These are phyloP conservation scores for Fusarium nanum DNA, from an alignment of 2,329 filamentous ascomycete genomes.

Conservation along the genomic window DNA sequence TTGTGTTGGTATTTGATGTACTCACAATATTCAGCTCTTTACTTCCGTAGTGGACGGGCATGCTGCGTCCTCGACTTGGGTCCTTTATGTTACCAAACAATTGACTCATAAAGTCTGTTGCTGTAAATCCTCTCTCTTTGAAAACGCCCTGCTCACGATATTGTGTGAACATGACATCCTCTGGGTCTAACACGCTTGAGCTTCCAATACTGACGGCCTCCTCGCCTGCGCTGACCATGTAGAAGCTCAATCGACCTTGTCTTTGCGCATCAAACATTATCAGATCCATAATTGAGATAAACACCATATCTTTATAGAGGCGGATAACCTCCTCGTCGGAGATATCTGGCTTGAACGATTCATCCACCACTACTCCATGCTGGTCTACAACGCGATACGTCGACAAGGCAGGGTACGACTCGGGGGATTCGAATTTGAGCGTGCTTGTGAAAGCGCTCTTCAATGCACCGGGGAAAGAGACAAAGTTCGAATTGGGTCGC, in stretches of 20 bases:
- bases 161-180: slow-evolving; percentile 92
- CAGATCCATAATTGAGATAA: slow-evolving; percentile 87
- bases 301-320: slow-evolving; percentile 74
- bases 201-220: slow-evolving; percentile 94
- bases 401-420: slow-evolving; percentile 79
- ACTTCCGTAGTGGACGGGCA: slow-evolving; percentile 97
- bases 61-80: slow-evolving; percentile 84
- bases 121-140: slow-evolving; percentile 85
- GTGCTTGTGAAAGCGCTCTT: slow-evolving; percentile 90
- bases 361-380: slow-evolving; percentile 84
- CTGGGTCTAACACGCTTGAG: slow-evolving; percentile 82
- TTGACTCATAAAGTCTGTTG: slow-evolving; percentile 94
- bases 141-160: slow-evolving; percentile 96
- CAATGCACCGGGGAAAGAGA: slow-evolving; percentile 91
- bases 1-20: slow-evolving; percentile 23
- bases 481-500: slow-evolving; percentile 64
- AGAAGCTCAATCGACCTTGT: slow-evolving; percentile 94
- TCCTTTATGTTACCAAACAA: slow-evolving; percentile 90
- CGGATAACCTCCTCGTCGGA: slow-evolving; percentile 70
- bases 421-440: slow-evolving; percentile 81
- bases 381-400: slow-evolving; percentile 95
- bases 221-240: slow-evolving; percentile 96
- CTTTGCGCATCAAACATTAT: slow-evolving; percentile 99
- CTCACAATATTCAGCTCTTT: slow-evolving; percentile 83
- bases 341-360: slow-evolving; percentile 75